Percentiles rank a stretch among this genome's conserved stretches.
phyloP scores from a whole-genome alignment of 2,329 filamentous ascomycete species.

The Pseudocercospora fuligena region DNA sequence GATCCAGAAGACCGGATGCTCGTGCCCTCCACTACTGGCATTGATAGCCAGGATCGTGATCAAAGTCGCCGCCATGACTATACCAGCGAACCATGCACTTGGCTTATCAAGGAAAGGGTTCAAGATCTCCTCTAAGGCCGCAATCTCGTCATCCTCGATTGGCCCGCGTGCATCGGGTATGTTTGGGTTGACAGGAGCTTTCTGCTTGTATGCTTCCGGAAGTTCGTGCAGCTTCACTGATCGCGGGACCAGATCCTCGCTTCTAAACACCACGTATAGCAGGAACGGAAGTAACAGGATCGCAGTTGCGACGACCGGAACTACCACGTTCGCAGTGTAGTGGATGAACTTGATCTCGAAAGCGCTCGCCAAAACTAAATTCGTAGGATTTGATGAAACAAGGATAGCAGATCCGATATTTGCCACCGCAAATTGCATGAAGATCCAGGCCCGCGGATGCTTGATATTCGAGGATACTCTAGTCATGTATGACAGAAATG shows the following conservation, averaged over 20 bases:
- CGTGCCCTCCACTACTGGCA: slow-evolving; percentile 58
- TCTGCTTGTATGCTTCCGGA: slow-evolving; percentile 59
- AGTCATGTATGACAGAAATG: slow-evolving; percentile 78
- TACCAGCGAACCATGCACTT: slow-evolving; percentile 66
- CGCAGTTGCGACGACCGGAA: slow-evolving; percentile 71
- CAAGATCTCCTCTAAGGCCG: slow-evolving; percentile 74
- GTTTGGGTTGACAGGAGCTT: slow-evolving; percentile 71
- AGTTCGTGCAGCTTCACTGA: slow-evolving; percentile 72
- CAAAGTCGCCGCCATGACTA: slow-evolving; percentile 70
- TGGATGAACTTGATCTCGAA: slow-evolving; percentile 73
- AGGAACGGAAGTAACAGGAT: slow-evolving; percentile 72
- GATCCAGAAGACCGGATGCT: slow-evolving; percentile 68
- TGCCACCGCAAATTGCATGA: slow-evolving; percentile 71
- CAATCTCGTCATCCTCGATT: slow-evolving; percentile 58
- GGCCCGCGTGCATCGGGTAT: slow-evolving; percentile 67
- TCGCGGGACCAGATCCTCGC: slow-evolving; percentile 66
- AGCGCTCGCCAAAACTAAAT: slow-evolving; percentile 73
- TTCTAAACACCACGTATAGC: slow-evolving; percentile 70
- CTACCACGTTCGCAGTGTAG: slow-evolving; percentile 79
- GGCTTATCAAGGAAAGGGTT: slow-evolving; percentile 73
- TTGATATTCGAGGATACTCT: slow-evolving; percentile 73
- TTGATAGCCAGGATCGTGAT: slow-evolving; percentile 70
- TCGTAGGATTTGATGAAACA: slow-evolving; percentile 79
- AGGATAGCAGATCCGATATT: slow-evolving; percentile 77
- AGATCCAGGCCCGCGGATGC: slow-evolving; percentile 74